A percentile compares a stretch with the other conserved stretches of the same genome.
phyloP scores from a whole-genome alignment of 2,329 filamentous ascomycete genomes.

The Fusarium sp. region DNA sequence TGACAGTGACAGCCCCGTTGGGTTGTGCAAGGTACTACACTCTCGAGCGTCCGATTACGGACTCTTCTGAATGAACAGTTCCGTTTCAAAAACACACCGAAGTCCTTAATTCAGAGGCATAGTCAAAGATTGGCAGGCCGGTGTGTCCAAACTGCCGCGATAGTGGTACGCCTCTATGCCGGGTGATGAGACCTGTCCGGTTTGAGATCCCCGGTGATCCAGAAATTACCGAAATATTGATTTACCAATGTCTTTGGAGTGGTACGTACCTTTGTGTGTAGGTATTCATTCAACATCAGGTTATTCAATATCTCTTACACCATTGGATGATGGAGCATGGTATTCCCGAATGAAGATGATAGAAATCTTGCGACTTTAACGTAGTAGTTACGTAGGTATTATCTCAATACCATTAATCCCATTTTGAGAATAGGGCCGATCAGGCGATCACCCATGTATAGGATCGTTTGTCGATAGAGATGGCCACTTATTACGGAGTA shows the following conservation, averaged over 20 bases:
- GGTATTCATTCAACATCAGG: no score
- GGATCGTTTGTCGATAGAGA: neutral
- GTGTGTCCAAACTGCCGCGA: neutral
- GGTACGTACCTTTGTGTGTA: neutral
- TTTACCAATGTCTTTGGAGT: neutral
- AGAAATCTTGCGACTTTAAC: no score
- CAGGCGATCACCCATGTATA: no score
- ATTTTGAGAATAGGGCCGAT: neutral
- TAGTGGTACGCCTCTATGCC: neutral
- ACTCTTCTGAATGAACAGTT: neutral
- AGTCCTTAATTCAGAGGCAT: neutral
- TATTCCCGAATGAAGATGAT: no score
- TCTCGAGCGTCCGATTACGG: neutral
- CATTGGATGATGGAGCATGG: no score
- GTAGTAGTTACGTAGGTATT: no score
- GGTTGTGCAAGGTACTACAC: neutral
- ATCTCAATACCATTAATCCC: no score
- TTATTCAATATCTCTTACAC: no score
- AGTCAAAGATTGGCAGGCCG: conserved; percentile 1
- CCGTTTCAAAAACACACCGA: neutral
- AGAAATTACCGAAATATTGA: neutral
- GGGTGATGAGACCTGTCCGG: neutral
- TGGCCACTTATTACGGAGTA: neutral
- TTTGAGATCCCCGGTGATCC: neutral
- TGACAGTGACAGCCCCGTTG: neutral